These are phyloP conservation scores for Pythium rishiriense DNA, from an alignment of 352 stramenopile genomes.

Conservation along the genomic window DNA sequence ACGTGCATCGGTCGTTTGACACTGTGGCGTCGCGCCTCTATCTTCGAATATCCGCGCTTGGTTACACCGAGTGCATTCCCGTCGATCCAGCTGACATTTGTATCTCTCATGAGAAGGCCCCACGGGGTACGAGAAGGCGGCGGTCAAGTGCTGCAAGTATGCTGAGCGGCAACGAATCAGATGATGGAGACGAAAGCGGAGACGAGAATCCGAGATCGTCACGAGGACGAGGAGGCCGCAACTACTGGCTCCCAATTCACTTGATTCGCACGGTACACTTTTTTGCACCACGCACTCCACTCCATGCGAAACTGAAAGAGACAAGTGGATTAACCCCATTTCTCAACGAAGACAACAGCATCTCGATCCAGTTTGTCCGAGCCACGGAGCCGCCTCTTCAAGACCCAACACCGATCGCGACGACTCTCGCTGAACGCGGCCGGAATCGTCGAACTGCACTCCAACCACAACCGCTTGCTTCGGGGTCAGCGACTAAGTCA, in stretches of 20 bases:
- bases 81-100: constrained; percentile 59
- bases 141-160: constrained; percentile 31
- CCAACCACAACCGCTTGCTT: constrained; percentile 23
- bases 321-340: constrained; percentile 67
- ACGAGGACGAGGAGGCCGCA: constrained; percentile 21
- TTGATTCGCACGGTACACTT: constrained; percentile 79
- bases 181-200: constrained; percentile 35
- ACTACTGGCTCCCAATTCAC: constrained; percentile 78
- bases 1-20: background rate
- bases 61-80: constrained; percentile 77
- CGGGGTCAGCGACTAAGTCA: background rate
- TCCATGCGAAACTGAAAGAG: constrained; percentile 77
- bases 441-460: constrained; percentile 47
- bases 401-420: constrained; percentile 36
- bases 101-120: constrained; percentile 45
- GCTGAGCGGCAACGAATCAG: constrained; percentile 23
- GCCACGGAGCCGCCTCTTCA: constrained; percentile 72
- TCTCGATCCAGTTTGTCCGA: constrained; percentile 75
- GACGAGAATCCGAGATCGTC: constrained; percentile 16
- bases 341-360: constrained; percentile 70
- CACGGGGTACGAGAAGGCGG: constrained; percentile 39
- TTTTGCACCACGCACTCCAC: constrained; percentile 67
- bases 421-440: constrained; percentile 7
- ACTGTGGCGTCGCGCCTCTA: constrained; percentile 49
- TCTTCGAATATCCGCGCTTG: constrained; percentile 68